phyloP scores from a whole-genome alignment of 2,329 filamentous ascomycete genomes.

The Daldinia sp. region DNA sequence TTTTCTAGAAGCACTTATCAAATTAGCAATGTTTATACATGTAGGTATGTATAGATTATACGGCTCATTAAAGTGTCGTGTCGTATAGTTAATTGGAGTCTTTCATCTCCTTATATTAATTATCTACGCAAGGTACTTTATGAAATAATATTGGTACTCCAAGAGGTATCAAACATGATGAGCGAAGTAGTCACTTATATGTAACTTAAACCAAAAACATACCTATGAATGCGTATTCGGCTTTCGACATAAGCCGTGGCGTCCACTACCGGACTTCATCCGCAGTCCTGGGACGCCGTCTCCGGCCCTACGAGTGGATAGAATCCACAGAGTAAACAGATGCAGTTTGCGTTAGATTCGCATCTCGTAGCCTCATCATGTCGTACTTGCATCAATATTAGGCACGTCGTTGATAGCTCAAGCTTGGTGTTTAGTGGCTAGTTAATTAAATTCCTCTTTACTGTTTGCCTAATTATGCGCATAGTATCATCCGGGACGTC shows the following conservation, averaged over 20 bases:
- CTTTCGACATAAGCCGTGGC: conserved; percentile 17
- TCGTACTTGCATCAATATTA: neutral
- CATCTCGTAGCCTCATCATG: conserved; percentile 1
- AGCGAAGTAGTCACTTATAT: too few species aligned
- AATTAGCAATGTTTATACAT: neutral
- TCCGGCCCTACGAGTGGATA: conserved; percentile 29
- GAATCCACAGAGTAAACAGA: neutral
- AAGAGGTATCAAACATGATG: too few species aligned
- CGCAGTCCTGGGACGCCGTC: conserved; percentile 16
- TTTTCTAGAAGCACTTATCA: neutral
- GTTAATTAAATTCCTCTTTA: conserved; percentile 23
- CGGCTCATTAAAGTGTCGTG: neutral
- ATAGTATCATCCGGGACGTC: conserved; percentile 11
- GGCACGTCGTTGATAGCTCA: conserved; percentile 1
- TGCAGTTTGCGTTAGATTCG: neutral
- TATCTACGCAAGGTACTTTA: neutral
- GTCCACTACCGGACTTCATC: conserved; percentile 12
- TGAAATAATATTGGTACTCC: neutral
- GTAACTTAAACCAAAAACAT: neutral
- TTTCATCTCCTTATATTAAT: neutral
- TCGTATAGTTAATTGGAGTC: neutral
- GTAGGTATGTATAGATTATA: neutral
- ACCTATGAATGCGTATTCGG: neutral
- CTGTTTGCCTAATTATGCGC: neutral
- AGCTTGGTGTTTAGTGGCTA: conserved; percentile 2